These are phyloP conservation scores for Penicillium sp. DNA, from an alignment of 2,329 filamentous ascomycete species.

Conservation along the genomic window DNA sequence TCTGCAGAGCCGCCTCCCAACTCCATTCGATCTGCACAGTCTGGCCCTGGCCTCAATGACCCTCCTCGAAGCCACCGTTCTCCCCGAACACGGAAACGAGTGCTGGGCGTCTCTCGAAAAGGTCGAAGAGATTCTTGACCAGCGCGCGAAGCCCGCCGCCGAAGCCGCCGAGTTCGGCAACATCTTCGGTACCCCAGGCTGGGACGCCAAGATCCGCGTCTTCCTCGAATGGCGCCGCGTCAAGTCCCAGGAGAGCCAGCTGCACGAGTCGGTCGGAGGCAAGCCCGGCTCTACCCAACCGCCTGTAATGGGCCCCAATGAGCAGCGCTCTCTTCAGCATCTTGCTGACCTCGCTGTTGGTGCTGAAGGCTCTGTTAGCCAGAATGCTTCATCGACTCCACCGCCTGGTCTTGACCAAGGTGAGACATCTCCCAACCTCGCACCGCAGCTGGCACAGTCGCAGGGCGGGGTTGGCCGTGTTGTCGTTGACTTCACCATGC, in stretches of 20 bases:
- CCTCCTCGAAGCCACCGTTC: slow-evolving; percentile 42
- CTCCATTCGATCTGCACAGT: slow-evolving; percentile 44
- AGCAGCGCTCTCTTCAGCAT: slow-evolving; percentile 46
- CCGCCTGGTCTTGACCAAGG: slow-evolving; percentile 28
- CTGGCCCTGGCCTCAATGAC: slow-evolving; percentile 43
- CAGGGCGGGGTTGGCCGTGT: slow-evolving; percentile 26
- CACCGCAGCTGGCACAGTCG: slow-evolving; percentile 25
- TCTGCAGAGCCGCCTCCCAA: slow-evolving; percentile 29
- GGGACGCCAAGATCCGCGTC: slow-evolving; percentile 42
- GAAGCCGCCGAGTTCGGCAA: slow-evolving; percentile 37
- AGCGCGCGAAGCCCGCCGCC: slow-evolving; percentile 37
- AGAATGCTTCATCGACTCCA: slow-evolving; percentile 29
- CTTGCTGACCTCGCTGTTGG: slow-evolving; percentile 45
- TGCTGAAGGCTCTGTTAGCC: slow-evolving; percentile 39
- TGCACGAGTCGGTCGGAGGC: slow-evolving; percentile 25
- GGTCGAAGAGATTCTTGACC: slow-evolving; percentile 50
- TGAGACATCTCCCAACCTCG: slow-evolving; percentile 27
- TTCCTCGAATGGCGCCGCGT: slow-evolving; percentile 40
- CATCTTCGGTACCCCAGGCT: slow-evolving; percentile 39
- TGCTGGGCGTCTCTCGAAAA: slow-evolving; percentile 48
- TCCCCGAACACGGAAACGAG: slow-evolving; percentile 38
- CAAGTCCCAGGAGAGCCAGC: slow-evolving; percentile 34
- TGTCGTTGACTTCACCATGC: slow-evolving; percentile 41
- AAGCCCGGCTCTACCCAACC: slow-evolving; percentile 24
- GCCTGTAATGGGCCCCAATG: slow-evolving; percentile 41